phyloP scores from a whole-genome alignment of 176 grass and related monocot genomes.

The Rhynchospora breviuscula region DNA sequence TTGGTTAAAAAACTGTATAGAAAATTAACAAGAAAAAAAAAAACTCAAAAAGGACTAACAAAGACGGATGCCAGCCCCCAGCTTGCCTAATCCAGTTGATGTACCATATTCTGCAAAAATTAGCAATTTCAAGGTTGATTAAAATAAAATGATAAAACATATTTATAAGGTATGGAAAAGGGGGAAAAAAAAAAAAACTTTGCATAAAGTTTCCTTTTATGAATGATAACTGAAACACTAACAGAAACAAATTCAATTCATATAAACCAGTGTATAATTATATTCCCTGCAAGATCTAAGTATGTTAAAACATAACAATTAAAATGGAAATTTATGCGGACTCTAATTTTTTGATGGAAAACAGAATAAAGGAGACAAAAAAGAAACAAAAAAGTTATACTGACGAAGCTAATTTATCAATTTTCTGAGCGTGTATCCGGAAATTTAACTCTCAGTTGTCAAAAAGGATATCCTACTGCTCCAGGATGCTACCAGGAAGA shows the following conservation, averaged over 20 bases:
- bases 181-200: not conserved
- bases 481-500: not conserved
- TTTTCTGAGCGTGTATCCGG: not conserved
- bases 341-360: not conserved
- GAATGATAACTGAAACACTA: not conserved
- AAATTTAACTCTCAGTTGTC: not conserved
- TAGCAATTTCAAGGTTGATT: not conserved
- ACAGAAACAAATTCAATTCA: not conserved
- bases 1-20: not conserved
- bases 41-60: slow-evolving; percentile 41
- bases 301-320: not conserved
- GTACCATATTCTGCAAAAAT: slow-evolving; percentile 69
- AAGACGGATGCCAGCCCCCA: slow-evolving; percentile 82
- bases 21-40: not conserved
- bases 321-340: not conserved
- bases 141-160: not conserved
- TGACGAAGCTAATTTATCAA: not conserved
- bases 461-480: no score
- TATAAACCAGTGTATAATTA: not conserved
- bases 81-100: slow-evolving; percentile 56
- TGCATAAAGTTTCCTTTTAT: not conserved
- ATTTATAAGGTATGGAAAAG: no score
- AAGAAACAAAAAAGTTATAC: no score
- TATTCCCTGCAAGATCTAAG: not conserved
- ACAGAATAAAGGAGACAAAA: not conserved